These are phyloP conservation scores for Solanum etuberosum DNA, from an alignment of 257 asterid genomes.

Conservation along the genomic window DNA sequence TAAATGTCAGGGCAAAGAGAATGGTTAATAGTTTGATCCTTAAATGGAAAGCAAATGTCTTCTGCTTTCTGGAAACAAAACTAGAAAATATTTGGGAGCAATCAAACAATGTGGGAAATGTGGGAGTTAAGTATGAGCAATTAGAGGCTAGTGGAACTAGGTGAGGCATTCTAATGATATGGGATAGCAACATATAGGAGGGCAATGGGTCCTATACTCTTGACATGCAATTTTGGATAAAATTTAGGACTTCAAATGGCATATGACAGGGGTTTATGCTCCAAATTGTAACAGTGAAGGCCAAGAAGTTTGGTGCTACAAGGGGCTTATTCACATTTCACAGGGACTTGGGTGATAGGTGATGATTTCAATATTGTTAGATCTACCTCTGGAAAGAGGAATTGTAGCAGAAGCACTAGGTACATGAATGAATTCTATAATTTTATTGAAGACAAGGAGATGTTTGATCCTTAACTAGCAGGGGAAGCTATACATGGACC, in stretches of 20 bases:
- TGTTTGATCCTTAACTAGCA: neutral
- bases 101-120: neutral
- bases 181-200: neutral
- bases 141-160: neutral
- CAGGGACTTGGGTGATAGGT: neutral
- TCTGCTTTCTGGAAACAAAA: neutral
- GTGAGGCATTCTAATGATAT: neutral
- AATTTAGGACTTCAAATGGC: neutral
- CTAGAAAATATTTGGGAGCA: neutral
- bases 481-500: neutral
- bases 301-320: neutral
- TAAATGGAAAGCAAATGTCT: neutral
- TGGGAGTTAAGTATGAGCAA: neutral
- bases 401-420: neutral
- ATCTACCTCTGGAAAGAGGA: neutral
- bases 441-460: neutral
- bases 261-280: neutral
- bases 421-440: neutral
- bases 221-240: neutral
- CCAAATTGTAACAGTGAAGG: neutral
- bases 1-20: neutral
- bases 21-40: neutral
- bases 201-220: neutral
- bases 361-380: neutral
- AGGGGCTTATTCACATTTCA: neutral